Percentiles rank a stretch among this genome's conserved stretches.
phyloP scores from a whole-genome alignment of 257 asterid species.

The Scutellaria barbata region DNA sequence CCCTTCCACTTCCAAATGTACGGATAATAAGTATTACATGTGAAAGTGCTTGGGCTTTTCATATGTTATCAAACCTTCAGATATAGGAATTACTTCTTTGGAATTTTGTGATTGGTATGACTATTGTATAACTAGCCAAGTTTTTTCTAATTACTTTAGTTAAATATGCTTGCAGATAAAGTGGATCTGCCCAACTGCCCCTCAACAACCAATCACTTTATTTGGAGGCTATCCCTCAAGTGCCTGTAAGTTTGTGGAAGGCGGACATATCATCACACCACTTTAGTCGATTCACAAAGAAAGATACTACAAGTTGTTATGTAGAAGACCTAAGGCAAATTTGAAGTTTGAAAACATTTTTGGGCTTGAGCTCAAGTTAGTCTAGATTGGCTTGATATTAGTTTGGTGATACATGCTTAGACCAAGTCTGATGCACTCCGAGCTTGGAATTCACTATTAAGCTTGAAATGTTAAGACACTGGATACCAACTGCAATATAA shows the following conservation, averaged over 20 bases:
- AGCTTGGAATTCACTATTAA: conserved; percentile 13
- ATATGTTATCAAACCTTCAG: background rate
- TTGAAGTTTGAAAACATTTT: conserved; percentile 4
- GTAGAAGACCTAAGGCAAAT: background rate
- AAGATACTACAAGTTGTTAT: background rate
- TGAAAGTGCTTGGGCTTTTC: conserved; percentile 15
- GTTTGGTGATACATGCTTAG: background rate
- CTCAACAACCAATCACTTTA: conserved; percentile 70
- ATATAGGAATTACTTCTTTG: conserved; percentile 15
- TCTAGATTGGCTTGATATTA: conserved; percentile 1
- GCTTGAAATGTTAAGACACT: background rate
- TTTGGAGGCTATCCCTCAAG: conserved; percentile 92
- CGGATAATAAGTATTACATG: conserved; percentile 40
- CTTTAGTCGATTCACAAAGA: background rate
- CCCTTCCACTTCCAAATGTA: conserved; percentile 94
- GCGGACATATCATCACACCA: background rate
- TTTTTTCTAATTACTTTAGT: conserved; percentile 7
- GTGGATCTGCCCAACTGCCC: conserved; percentile 96
- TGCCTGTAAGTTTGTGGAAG: conserved; percentile 65
- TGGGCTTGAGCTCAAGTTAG: conserved; percentile 20
- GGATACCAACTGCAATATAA: conserved; percentile 2
- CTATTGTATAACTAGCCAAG: conserved; percentile 17
- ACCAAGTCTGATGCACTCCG: background rate
- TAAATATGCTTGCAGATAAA: conserved; percentile 63
- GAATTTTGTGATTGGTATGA: conserved; percentile 1